phyloP scores from a whole-genome alignment of 192 early-diverging fungal genomes.

The Podila clonocystis region DNA sequence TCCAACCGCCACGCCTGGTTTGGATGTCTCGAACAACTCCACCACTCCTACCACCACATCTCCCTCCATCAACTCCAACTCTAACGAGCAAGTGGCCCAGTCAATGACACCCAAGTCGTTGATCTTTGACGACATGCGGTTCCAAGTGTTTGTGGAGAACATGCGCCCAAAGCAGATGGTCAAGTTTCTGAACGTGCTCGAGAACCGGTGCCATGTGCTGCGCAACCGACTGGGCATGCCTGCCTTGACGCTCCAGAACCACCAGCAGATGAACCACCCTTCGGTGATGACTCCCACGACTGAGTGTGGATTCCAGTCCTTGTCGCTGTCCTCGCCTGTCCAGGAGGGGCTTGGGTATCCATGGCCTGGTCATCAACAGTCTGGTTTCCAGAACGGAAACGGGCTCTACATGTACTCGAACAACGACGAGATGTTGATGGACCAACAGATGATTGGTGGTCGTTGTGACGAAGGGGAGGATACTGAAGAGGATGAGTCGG shows the following conservation, averaged over 20 bases:
- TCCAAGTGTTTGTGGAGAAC: conserved; percentile 52
- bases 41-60: background rate
- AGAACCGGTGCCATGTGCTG: conserved; percentile 64
- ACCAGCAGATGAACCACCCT: conserved; percentile 27
- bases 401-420: conserved; percentile 16
- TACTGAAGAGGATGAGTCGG: conserved; percentile 10
- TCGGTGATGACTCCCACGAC: conserved; percentile 44
- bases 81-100: background rate
- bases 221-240: conserved; percentile 38
- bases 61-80: background rate
- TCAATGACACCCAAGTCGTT: conserved; percentile 16
- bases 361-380: background rate
- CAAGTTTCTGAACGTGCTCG: conserved; percentile 60
- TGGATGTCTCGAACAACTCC: background rate
- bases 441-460: background rate
- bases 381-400: background rate
- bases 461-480: conserved; percentile 12
- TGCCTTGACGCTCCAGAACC: conserved; percentile 13
- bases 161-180: conserved; percentile 62
- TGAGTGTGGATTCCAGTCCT: conserved; percentile 42
- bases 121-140: conserved; percentile 56
- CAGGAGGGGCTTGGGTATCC: conserved; percentile 25
- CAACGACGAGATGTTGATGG: conserved; percentile 1
- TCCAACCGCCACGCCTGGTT: conserved; percentile 17
- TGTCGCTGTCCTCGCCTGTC: conserved; percentile 37